Base-by-base conservation (phyloP, 1,284 basidiomycete genomes). In the Apiotrichum porosum region DNA sequence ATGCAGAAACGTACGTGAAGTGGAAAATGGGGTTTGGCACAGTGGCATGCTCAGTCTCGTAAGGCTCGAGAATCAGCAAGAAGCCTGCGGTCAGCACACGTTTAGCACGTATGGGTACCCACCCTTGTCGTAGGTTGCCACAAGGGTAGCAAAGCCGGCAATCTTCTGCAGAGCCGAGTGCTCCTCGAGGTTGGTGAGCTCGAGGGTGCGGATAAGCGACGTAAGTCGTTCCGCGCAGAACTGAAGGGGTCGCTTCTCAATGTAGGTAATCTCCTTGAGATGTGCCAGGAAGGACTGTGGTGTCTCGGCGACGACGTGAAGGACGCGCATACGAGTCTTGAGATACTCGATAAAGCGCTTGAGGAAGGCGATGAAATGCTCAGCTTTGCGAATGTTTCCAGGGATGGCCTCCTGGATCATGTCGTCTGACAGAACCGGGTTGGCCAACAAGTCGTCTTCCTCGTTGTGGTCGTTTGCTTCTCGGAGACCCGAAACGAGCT, bases 291-390 rank as follows among this genome's bases (percentile, higher is more conserved):
- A 99, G 2, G 93, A 97, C n/a, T 89, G 77, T 0, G 95, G 95
- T 4, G 95, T 98, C 72, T 99, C 95, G n/a, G 95, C 95, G 9
- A 99, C 95, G 54, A 99, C 95, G 68, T 98, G 95, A 21, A 98
- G 77, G 13, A 99, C 95, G 39, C 95, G 83, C 94, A 98, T 98
- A 42, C 95, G 82, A 9, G 95, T 98, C 80, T 98, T 98, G 54
- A 99, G 81, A 69, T 99, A 99, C 75, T 99, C 95, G 36, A 98
- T 91, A 66, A 99, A 97, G 36, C 95, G 84, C 71, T 94, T 97
- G 54, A 99, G 75, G 77, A 99, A 99, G 1, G 95, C 94, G 17
- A 97, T 89, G 67, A 99, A 99, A 75, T 99, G 95, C 68, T 98
- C 95, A 0, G 95, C 95, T 67, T 97, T 93, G 40, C 95, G 82